Base-by-base conservation (phyloP, 805 yeast genomes). In the Saccharomycopsis vini region DNA sequence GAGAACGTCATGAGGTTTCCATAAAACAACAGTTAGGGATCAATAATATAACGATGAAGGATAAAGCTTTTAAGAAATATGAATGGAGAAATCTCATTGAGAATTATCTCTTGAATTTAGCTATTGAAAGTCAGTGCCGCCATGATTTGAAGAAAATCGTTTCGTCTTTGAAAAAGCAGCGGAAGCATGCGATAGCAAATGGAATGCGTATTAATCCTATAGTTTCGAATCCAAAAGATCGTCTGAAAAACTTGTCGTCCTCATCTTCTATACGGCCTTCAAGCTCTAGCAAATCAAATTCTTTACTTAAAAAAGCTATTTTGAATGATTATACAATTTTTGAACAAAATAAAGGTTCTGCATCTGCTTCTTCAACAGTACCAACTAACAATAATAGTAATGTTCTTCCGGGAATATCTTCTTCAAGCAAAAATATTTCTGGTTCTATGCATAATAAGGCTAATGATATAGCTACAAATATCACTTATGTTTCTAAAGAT, bases 1-100 rank as follows among this genome's bases (percentile, higher is more conserved):
- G 80, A 51, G 53, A 62, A 42, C 61, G 81, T 49, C 78, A 75
- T 51, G 66, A 64, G 6, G 15, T 29, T 15, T 18, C 32, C n/a
- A 24, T 23, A 15, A 16, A 31, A 19, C 6, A 37, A 18, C 10
- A 15, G 28, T 7, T 31, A 32, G 15, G 12, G 12, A 13, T 0
- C 53, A 59, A 12, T 42, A 47, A 18, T 46, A 54, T n/a, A 37
- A 23, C 21, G 16, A 10, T 19, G 6, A 26, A 33, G n/a, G 28
- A 31, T 16, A 37, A 52, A 52, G 37, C 49, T 60, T 55, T 73
- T n/a, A 62, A 72, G 4, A 67, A 71, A 50, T 73, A 75, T 21
- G 84, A 81, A 57, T 81, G 88, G 86, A 65, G 89, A 52, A 78
- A 80, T 54, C 71, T 82, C 22, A 77, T 82, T 46, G 90, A 82